Evolutionary conservation across 148 eudicot species (phyloP).

Genomic region (Chenopodium formosanum): DNA sequence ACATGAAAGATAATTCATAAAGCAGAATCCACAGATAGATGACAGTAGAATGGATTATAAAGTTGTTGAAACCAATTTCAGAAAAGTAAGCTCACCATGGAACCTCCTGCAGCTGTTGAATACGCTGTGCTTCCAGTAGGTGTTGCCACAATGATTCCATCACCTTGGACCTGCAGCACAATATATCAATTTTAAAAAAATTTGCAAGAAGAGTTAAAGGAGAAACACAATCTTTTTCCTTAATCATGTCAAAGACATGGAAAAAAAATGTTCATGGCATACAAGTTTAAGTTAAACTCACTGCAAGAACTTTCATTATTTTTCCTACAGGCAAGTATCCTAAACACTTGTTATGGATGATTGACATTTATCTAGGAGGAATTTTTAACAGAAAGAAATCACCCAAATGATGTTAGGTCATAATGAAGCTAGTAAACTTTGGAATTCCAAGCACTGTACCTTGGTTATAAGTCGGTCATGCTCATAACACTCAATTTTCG

Average conservation of each 20-base stretch:
- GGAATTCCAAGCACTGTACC: slow-evolving; percentile 36
- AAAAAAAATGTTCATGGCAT: background rate
- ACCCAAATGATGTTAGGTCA: slow-evolving; percentile 2
- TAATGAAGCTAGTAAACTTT: background rate
- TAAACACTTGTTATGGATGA: background rate
- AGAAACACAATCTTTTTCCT: background rate
- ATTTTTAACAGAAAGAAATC: background rate
- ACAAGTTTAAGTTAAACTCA: background rate
- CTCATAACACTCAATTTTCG: slow-evolving; percentile 95
- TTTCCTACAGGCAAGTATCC: background rate
- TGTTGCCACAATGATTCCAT: slow-evolving; percentile 98
- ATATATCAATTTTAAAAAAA: slow-evolving; percentile 9
- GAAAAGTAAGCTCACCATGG: slow-evolving; percentile 66
- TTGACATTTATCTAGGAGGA: background rate
- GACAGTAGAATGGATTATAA: background rate
- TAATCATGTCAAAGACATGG: background rate
- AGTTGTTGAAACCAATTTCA: background rate
- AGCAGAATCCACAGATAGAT: background rate
- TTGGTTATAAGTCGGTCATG: slow-evolving; percentile 94
- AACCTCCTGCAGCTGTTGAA: slow-evolving; percentile 98
- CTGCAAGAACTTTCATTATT: background rate
- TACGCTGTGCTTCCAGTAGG: slow-evolving; percentile 99
- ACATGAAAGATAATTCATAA: background rate
- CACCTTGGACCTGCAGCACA: slow-evolving; percentile 82
- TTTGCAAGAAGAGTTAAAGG: background rate